Conservation (phyloP, 495 filamentous ascomycete genomes). For the Tuber magnatum region DNA sequence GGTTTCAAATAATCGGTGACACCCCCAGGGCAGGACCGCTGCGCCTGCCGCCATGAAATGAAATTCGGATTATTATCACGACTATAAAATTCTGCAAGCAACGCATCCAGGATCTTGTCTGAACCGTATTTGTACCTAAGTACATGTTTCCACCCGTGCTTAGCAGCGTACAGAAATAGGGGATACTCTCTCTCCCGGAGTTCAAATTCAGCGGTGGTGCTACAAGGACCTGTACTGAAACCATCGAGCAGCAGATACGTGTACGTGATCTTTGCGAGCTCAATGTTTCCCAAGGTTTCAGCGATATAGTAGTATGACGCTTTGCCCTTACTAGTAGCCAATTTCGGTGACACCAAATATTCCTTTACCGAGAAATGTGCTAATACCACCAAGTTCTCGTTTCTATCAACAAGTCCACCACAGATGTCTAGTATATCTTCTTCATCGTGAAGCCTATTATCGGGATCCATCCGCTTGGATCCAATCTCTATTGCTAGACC, state of each 20-base stretch:
- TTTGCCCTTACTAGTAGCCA: neutral
- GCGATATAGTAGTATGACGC: constrained; percentile 8
- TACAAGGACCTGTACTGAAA: constrained; percentile 6
- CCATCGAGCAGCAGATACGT: constrained; percentile 12
- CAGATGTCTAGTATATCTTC: constrained; percentile 14
- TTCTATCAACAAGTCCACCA: constrained; percentile 15
- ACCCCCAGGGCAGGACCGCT: neutral
- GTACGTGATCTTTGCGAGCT: constrained; percentile 16
- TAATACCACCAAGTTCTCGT: constrained; percentile 10
- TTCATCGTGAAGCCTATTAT: constrained; percentile 2
- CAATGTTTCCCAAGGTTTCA: neutral
- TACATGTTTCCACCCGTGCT: constrained; percentile 3
- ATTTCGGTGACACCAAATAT: constrained; percentile 29
- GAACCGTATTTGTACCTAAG: neutral
- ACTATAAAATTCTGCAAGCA: neutral
- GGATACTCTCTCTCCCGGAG: neutral
- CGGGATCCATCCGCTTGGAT: constrained; percentile 10
- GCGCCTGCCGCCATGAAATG: neutral
- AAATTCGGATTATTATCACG: neutral
- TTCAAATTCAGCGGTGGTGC: neutral
- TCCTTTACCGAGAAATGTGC: constrained; percentile 41
- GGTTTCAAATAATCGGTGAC: neutral
- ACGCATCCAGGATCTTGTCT: constrained; percentile 1
- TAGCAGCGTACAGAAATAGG: constrained; percentile 5
- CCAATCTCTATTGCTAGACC: constrained; percentile 19